Base-by-base conservation (phyloP, 768 basidiomycete species). In the Polyporus arcularius region DNA sequence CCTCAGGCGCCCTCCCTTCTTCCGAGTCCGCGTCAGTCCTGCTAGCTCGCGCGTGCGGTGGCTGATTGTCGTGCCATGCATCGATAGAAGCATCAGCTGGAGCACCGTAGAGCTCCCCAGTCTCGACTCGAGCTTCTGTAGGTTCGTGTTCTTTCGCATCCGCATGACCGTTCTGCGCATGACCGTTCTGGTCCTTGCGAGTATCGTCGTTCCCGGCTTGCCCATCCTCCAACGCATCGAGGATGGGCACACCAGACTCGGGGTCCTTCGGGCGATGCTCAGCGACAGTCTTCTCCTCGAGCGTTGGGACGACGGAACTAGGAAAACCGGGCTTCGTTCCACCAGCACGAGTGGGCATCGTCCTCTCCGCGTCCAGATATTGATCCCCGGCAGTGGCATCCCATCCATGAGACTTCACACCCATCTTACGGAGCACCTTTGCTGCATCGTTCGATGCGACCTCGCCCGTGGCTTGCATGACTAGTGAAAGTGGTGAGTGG, bases 271-370 rank as follows among this genome's bases (percentile, higher is more conserved):
- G 60, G 14, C 61, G 62, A 2, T 60, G 26, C 65, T 92, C 89
- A 12, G 74, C 69, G 30, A 88, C 74, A 2, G 76, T 78, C 70
- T 86, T 85, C 71, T 90, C 87, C 70, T 91, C 91, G 12, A 90
- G 69, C 0, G 85, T 89, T 1, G 90, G 89, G 1, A 90, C 83
- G 7, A 82, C 78, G 1, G 85, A 74, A 59, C 84, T 82, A 0
- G 86, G 79, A 69, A 90, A 88, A 2, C 87, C 86, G 11, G 77
- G 75, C 26, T 75, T 81, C 74, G 60, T 80, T 64, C 18, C 85
- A 85, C 7, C 84, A 78, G n/a, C 75, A 74, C 45, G 79, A 79
- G 67, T 71, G 21, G 21, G 21, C 15, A 83, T 83, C 60, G 76
- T 80, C 15, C 83, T 80, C 65, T 87, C 86, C 28, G 76, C 78